Conservation (phyloP, 305 asterid species). For the Coffea humblotiana region DNA sequence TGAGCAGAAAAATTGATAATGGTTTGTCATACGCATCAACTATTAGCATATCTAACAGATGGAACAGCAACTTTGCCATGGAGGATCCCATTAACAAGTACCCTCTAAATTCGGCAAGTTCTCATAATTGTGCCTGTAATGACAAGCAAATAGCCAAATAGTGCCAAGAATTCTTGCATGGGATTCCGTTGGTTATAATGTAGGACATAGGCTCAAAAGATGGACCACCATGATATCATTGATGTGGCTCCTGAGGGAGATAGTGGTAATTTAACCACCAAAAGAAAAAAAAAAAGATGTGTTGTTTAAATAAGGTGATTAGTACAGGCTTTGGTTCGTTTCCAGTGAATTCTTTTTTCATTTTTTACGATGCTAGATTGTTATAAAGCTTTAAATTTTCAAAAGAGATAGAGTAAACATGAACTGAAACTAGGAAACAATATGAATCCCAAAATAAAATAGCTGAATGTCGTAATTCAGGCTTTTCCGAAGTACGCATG, state of each 20-base stretch:
- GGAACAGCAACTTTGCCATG: neutral
- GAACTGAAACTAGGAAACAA: no score
- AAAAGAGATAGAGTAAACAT: no score
- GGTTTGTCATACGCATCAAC: neutral
- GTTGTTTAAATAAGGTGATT: neutral
- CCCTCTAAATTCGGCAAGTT: neutral
- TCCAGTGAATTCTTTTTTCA: no score
- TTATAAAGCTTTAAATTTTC: no score
- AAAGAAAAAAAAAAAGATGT: neutral
- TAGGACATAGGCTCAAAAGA: neutral
- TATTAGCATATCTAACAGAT: neutral
- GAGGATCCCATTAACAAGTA: constrained; percentile 1
- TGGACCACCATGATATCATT: neutral
- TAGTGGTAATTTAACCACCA: no score
- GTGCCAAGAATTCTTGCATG: neutral
- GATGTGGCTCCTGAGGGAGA: neutral
- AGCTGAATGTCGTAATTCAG: no score
- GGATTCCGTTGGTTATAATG: neutral
- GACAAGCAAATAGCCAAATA: neutral
- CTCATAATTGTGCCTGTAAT: neutral
- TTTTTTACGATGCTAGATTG: no score
- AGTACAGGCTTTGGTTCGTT: no score
- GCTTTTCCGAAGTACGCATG: no score
- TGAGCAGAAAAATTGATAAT: neutral
- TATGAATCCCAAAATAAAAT: no score